Evolutionary conservation across 768 basidiomycete species (phyloP), one percentile per base, ranked within the genome.

Genomic region (Kwoniella dejecticola): DNA sequence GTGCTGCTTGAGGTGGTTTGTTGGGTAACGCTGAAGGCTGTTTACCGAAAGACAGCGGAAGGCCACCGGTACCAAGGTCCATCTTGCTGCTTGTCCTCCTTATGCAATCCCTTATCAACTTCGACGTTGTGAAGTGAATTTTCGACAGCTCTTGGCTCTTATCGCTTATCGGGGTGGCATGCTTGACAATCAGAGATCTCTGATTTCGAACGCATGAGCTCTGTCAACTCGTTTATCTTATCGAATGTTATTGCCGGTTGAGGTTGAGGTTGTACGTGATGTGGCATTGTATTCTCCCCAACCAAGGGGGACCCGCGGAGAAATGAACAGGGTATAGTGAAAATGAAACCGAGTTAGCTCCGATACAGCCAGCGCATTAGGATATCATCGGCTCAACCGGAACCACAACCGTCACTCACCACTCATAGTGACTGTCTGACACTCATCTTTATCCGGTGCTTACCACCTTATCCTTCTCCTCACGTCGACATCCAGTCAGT

Each of bases 1-100:
- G 41, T 24, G 45, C 30, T 30, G 33, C 26, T 31, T 61, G 64
- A 31, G 62, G 31, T 19, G 48, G 64, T 27, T 52, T 65, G 8
- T 36, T n/a, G 7, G 58, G 64, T 10, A 65, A 33, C 2, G 46
- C n/a, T 11, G 33, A 6, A 8, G 42, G 2, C 30, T 42, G 56
- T 21, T 63, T 63, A 5, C 60, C 60, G 23, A 62, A 62, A 3
- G 60, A 53, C 17, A 41, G 47, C 1, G 60, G 60, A 11, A 62
- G 46, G 10, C 58, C 49, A 44, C 48, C 33, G 3, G 26, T 44
- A 17, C 44, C 24, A 12, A 45, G 54, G 26, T 56, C 54, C 54
- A 56, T 56, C 17, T 2, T 46, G 54, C 1, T 45, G 6, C n/a
- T 29, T 10, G 36, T 19, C 33, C 33, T 36, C 7, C 7, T 15